phyloP scores from a whole-genome alignment of 345 rosid genomes.

The thale cress (Arabidopsis thaliana) region TAIR10.1 NC_003074.8:15952001-15952500 shows the following conservation, averaged over 20 bases:
- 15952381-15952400: conserved; percentile 74
- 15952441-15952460: conserved; percentile 60
- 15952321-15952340: conserved; percentile 93
- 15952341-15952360: conserved; percentile 72
- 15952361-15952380: conserved; percentile 63
- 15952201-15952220: conserved; percentile 22
- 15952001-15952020: no score
- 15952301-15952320: conserved; percentile 91
- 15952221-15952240: conserved; percentile 76
- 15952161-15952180: conserved; percentile 16
- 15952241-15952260: conserved; percentile 77
- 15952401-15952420: conserved; percentile 65
- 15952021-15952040: no score
- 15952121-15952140: conserved; percentile 20
- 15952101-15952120: conserved; percentile 8
- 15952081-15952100: neutral
- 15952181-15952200: conserved; percentile 14
- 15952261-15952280: conserved; percentile 60
- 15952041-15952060: no score
- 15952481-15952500: conserved; percentile 53
- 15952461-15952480: conserved; percentile 56
- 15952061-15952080: no score
- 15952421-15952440: conserved; percentile 85
- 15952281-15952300: conserved; percentile 76
- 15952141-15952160: neutral